Evolutionary conservation across 805 yeast genomes (phyloP), one percentile per base, ranked within the genome.

Genomic region (Candida dendrica): DNA sequence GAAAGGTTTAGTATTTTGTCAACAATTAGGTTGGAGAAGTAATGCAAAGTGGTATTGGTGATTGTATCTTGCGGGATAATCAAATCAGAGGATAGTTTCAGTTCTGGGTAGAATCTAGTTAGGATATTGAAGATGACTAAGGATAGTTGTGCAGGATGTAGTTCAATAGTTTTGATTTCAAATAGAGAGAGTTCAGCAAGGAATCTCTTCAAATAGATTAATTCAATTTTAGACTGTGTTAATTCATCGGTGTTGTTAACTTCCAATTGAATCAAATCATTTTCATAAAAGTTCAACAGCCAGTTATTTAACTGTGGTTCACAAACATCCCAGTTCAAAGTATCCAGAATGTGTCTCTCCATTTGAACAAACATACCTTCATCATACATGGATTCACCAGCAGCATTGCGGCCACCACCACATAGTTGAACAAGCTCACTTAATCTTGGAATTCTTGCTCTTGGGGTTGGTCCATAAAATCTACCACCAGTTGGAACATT

Each of bases 281-380:
- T 65, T 44, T 69, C 74, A 45, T 65, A 66, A 36, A 63, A 65
- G 41, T 64, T 63, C 42, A 71, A 52, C 24, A 66, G 58, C 63
- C 72, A 80, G 46, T 74, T 72, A 40, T 66, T 68, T 36, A 72
- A 55, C 47, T 74, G 72, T 2, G 95, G 87, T 48, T 79, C 86
- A 37, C 74, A 74, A 41, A 87, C 65, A 69, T 69, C 66, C 95
- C 95, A 85, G 41, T 79, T 77, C 44, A 87, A 68, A 0, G 95
- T 82, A 27, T 73, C 64, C 44, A 86, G 66, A 19, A 86, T 76
- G 55, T 85, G 95, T 50, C 77, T 66, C 61, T 86, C 95, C 95
- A 85, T 85, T 59, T 85, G 95, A 87, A 87, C 48, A 76, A 81
- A 53, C 89, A 72, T 4, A 84, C 84, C 48, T 74, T 70, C 56